Evolutionary conservation across 371 early-diverging fungal species (phyloP).

Genomic region (Furculomyces boomerangus): DNA sequence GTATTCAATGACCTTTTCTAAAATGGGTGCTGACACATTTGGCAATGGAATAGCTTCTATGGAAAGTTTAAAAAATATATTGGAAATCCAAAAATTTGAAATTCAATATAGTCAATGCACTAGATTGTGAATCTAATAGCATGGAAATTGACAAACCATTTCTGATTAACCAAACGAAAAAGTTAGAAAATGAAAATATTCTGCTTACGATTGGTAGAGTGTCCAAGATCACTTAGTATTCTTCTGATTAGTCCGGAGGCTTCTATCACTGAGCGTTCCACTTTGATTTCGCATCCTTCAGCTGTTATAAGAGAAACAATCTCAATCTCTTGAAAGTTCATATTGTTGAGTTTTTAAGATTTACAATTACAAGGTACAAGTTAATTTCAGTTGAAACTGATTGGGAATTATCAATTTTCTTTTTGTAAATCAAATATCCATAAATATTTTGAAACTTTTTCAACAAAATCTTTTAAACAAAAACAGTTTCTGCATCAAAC

Average conservation of each 20-base stretch:
- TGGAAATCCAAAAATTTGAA: not conserved
- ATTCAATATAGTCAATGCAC: not conserved
- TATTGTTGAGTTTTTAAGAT: not conserved
- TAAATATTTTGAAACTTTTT: not conserved
- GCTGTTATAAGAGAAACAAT: constrained; percentile 32
- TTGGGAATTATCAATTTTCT: not conserved
- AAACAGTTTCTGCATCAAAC: too few relatives aligned
- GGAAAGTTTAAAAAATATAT: not conserved
- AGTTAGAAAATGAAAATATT: not conserved
- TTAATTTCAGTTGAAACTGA: not conserved
- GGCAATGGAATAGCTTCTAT: constrained; percentile 43
- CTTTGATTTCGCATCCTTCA: constrained; percentile 51
- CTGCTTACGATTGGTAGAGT: constrained; percentile 25
- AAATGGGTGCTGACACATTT: constrained; percentile 68
- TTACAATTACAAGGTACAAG: not conserved
- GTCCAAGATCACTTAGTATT: constrained; percentile 61
- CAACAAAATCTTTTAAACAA: not conserved
- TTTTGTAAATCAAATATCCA: not conserved
- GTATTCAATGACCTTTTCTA: constrained; percentile 63
- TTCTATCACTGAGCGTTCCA: constrained; percentile 52
- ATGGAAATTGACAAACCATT: not conserved
- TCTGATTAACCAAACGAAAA: too few relatives aligned
- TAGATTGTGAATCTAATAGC: not conserved
- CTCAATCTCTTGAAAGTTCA: not conserved
- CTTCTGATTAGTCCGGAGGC: constrained; percentile 64